Evolutionary conservation across 2,329 filamentous ascomycete species (phyloP), one percentile per base, ranked within the genome.

Genomic region (Penicillium sp.): DNA sequence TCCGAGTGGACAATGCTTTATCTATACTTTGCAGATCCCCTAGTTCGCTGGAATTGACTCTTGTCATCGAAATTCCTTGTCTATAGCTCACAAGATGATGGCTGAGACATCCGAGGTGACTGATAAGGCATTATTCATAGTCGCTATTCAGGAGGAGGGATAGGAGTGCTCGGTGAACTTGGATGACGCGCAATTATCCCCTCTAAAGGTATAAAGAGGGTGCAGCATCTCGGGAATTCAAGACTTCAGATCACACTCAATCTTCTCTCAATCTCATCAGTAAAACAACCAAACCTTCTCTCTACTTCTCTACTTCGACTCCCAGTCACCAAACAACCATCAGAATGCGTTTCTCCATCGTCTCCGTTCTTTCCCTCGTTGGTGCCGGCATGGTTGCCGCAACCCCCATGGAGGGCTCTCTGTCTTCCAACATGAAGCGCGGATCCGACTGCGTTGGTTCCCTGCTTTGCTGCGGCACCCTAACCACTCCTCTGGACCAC

Each of bases 311-410:
- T 23, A 20, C 47, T 47, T 27, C 24, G 15, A 42, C 17, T 15
- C 7, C 27, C 36, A 53, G 45, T 34, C 27, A 26, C 34, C 18
- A 13, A n/a, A 17, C 12, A 34, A 39, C 15, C 39, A 42, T 54
- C 51, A 66, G 51, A 40, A 68, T 69, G 67, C 63, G 61, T 54
- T 54, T 66, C 58, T 54, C 58, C 24, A 54, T 58, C 23, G 32
- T 72, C 55, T 68, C 69, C 45, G 46, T 67, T 32, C 47, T 73
- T 41, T 60, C 66, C 29, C 46, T 70, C 41, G 62, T 58, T 42
- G 55, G 60, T 30, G 60, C 62, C 36, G 56, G 62, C 47, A 54
- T 71, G 51, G 69, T 64, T 13, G 61, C 66, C 39, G 69, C 69
- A 13, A 21, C 56, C 10, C 60, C 64, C 30, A 33, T 42, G n/a